Base-by-base conservation (phyloP, 768 basidiomycete genomes). In the Suillus subalutaceus region DNA sequence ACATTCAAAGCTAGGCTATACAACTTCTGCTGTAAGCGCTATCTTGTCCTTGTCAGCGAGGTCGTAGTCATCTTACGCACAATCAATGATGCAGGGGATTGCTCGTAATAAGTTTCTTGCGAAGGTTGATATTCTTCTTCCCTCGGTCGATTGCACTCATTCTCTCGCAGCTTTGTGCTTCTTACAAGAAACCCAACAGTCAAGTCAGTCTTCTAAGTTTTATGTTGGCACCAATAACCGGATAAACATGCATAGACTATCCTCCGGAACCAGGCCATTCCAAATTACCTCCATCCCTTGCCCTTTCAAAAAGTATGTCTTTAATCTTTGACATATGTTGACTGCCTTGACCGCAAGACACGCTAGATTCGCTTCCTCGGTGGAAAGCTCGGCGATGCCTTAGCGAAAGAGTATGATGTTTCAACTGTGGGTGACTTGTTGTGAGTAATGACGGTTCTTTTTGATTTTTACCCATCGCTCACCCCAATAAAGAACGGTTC, bases 31-130 rank as follows among this genome's bases (percentile, higher is more conserved):
- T 15, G 95, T 95, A 70, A 70, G 90, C 79, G 35, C 2, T 12
- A 37, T 61, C 58, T 44, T 2, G 20, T 13, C 52, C 32, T 64
- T 40, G 23, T 62, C 20, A 57, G 7, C 9, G 50, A 35, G 16
- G 13, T 60, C 6, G 9, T 43, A 18, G n/a, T 26, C 26, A 40
- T 58, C 59, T 60, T 30, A 43, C 6, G 41, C 16, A 16, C 40
- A 38, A 40, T 23, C 13, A 20, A 41, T 60, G 18, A 43, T 12
- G 12, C 41, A 96, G 94, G 96, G 96, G 1, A 89, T 98, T 65
- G 88, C 94, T 16, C 84, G 94, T 72, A 98, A 97, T 73, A 97
- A 98, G 76, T 96, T 96, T 71, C 83, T 99, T 32, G 93, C 97
- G 0, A 99, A 99, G 85, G 94, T 93, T 63, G 59, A 72, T 62